These are phyloP conservation scores for Mimosa pudica DNA, from an alignment of 306 rosid genomes.

Conservation along the genomic window DNA sequence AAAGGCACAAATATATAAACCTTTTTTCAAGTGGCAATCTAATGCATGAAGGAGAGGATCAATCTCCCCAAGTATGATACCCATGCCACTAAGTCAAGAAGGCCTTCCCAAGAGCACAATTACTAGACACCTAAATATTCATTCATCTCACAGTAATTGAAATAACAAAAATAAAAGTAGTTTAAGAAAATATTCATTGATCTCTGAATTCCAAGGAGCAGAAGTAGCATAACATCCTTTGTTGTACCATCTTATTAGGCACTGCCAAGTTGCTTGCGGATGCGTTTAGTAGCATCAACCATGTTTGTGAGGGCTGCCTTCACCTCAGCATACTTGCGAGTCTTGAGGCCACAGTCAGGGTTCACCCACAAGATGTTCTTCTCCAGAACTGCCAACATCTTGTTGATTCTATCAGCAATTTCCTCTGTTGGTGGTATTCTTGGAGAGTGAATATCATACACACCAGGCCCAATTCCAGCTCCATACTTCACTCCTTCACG, in stretches of 20 bases:
- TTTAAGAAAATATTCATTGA: constrained; percentile 8
- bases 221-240: constrained; percentile 15
- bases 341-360: constrained; percentile 96
- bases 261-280: constrained; percentile 76
- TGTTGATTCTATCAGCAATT: constrained; percentile 87
- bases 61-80: too few relatives aligned
- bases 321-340: constrained; percentile 87
- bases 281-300: constrained; percentile 85
- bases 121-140: constrained; percentile 41
- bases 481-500: constrained; percentile 96
- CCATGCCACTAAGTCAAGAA: too few relatives aligned
- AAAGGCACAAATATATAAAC: too few relatives aligned
- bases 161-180: constrained; percentile 38
- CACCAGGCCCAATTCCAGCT: constrained; percentile 97
- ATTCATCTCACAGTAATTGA: constrained; percentile 58
- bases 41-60: too few relatives aligned
- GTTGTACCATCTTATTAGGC: constrained; percentile 55
- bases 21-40: too few relatives aligned
- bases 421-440: constrained; percentile 90
- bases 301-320: constrained; percentile 77
- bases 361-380: constrained; percentile 92
- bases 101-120: neutral
- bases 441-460: constrained; percentile 92
- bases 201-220: constrained; percentile 17
- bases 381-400: constrained; percentile 97